Base-by-base conservation (phyloP, 1,284 basidiomycete species). In the Cryptococcus depauperatus region DNA sequence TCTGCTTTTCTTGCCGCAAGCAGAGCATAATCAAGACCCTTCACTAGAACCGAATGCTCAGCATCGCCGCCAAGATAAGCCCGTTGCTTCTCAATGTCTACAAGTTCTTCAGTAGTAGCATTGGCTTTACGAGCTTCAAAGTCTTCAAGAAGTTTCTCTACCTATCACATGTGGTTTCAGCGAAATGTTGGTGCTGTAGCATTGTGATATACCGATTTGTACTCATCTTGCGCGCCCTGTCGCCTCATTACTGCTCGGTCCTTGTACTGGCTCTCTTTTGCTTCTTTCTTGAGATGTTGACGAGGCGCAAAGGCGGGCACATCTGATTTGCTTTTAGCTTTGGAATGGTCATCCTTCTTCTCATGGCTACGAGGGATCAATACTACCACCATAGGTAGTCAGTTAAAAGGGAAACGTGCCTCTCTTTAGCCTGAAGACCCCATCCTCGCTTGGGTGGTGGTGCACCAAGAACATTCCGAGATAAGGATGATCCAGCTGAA, bases 21-120 rank as follows among this genome's bases (percentile, higher is more conserved):
- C 3, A 93, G 76, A 0, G 86, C 82, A 62, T 83, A 79, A 62
- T 95, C 90, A 27, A 95, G 79, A n/a, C 90, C 74, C 58, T 89
- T 92, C 33, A 91, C 86, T 4, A 91, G 78, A 37, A 91, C 79
- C 3, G 84, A 82, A 64, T 92, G 86, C 44, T 82, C 78, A 34
- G 80, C 79, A 66, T 93, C 88, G 28, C 88, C 88, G n/a, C 89
- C 89, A 1, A 92, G 77, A 65, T 87, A 89, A 37, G 76, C 76
- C 35, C 88, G 77, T 62, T 87, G 79, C 47, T 81, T 77, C 44
- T 88, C 85, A 14, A 90, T 72, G 81, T 86, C 42, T 30, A 35
- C 41, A 22, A 46, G 26, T 28, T 47, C 45, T 18, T 50, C 41
- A 8, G 43, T 19, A 5, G 37, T 47, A 22, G 43, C 45, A 9